Conservation (phyloP, 140 eudicot genomes). For the Senecio squalidus region DNA sequence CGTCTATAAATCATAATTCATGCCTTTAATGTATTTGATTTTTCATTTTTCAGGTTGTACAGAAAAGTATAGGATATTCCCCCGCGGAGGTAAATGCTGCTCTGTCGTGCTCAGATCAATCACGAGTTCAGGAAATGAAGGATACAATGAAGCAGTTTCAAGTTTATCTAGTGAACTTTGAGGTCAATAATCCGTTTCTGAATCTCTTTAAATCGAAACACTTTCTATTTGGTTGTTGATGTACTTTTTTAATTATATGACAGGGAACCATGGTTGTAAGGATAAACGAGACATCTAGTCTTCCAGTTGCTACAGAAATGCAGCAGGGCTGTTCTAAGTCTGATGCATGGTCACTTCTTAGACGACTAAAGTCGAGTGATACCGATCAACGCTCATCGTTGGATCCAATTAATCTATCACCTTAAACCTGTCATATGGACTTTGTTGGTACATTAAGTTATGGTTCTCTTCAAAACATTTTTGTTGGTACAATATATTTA, state of each 20-base stretch:
- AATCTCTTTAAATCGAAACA: neutral
- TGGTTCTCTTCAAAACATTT: neutral
- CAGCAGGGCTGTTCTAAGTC: conserved; percentile 59
- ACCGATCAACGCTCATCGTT: conserved; percentile 20
- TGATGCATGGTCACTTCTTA: conserved; percentile 76
- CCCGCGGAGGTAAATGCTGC: conserved; percentile 68
- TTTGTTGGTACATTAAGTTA: neutral
- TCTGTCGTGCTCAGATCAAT: conserved; percentile 37
- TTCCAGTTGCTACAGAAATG: conserved; percentile 76
- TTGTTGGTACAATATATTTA: neutral
- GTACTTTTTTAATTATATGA: too few relatives aligned
- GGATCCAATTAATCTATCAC: conserved; percentile 55
- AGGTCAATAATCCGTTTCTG: conserved; percentile 34
- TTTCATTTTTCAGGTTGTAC: conserved; percentile 56
- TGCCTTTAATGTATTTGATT: neutral
- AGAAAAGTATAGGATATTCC: conserved; percentile 62
- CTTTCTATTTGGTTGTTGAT: conserved; percentile 5
- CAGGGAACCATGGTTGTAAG: conserved; percentile 80
- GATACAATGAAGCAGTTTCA: conserved; percentile 52
- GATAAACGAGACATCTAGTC: conserved; percentile 40
- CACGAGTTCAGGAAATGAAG: conserved; percentile 44
- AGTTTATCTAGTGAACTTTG: conserved; percentile 61
- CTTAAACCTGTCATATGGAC: conserved; percentile 27
- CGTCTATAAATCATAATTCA: neutral
- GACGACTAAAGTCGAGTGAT: conserved; percentile 40